Evolutionary conservation across 2,329 filamentous ascomycete species (phyloP).

Genomic region (Nannizzia gypsea): DNA sequence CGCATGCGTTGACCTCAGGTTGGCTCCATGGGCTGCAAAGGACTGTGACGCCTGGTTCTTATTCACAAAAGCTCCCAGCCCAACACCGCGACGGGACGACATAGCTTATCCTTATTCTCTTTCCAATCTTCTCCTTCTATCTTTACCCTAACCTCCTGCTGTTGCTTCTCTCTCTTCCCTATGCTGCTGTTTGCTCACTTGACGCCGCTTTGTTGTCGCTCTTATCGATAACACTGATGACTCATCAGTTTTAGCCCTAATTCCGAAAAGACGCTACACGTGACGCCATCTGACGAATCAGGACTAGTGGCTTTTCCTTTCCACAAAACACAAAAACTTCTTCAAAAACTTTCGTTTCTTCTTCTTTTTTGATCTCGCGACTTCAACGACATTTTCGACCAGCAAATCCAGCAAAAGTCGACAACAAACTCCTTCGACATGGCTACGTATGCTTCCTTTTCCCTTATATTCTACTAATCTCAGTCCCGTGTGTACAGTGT

Average conservation of each 20-base stretch:
- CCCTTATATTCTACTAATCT: slow-evolving; percentile 26
- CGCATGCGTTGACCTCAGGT: slow-evolving; percentile 72
- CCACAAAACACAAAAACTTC: slow-evolving; percentile 12
- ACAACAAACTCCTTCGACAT: slow-evolving; percentile 41
- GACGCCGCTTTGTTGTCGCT: not conserved
- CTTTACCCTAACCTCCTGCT: not conserved
- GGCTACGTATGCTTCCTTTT: slow-evolving; percentile 47
- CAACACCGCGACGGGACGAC: slow-evolving; percentile 53
- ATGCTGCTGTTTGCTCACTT: not conserved
- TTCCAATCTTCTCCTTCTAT: too few relatives aligned
- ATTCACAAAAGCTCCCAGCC: slow-evolving; percentile 80
- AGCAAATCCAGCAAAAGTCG: slow-evolving; percentile 18
- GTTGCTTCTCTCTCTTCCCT: not conserved
- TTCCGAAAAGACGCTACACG: not conserved
- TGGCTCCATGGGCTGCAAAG: slow-evolving; percentile 80
- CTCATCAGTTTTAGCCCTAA: not conserved
- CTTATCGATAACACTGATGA: not conserved
- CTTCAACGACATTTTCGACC: slow-evolving; percentile 1
- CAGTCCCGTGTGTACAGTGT: slow-evolving; percentile 39
- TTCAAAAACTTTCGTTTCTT: slow-evolving; percentile 17
- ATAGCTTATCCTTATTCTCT: slow-evolving; percentile 20
- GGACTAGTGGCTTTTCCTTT: not conserved
- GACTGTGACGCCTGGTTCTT: slow-evolving; percentile 74
- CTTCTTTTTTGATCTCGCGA: slow-evolving; percentile 9
- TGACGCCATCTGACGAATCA: not conserved